phyloP scores from a whole-genome alignment of 2,329 filamentous ascomycete species.

The Phaeosphaeriaceae sp. region DNA sequence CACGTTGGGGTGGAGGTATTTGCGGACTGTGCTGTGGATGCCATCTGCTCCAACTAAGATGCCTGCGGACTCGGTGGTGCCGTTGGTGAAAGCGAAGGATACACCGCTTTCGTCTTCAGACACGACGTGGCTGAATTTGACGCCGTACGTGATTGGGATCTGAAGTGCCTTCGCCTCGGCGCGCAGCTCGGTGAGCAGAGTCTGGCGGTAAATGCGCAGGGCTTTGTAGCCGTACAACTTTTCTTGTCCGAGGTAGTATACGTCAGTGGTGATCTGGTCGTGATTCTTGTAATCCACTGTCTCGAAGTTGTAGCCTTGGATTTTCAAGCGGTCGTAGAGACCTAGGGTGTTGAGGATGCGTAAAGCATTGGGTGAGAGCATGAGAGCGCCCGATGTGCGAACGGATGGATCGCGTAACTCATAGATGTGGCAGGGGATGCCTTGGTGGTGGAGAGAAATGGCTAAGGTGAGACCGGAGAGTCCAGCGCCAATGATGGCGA shows the following conservation, averaged over 20 bases:
- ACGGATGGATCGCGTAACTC: slow-evolving; percentile 23
- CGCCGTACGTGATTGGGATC: slow-evolving; percentile 56
- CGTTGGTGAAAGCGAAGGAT: slow-evolving; percentile 58
- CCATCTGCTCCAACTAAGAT: slow-evolving; percentile 66
- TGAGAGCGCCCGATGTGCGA: slow-evolving; percentile 57
- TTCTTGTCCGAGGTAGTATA: slow-evolving; percentile 58
- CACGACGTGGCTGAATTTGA: slow-evolving; percentile 55
- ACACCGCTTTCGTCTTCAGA: slow-evolving; percentile 44
- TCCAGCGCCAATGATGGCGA: slow-evolving; percentile 59
- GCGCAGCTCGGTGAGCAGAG: slow-evolving; percentile 58
- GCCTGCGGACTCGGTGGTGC: slow-evolving; percentile 47
- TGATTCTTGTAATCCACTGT: slow-evolving; percentile 53
- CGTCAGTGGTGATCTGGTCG: slow-evolving; percentile 37
- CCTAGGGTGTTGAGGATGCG: slow-evolving; percentile 59
- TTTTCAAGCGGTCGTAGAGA: slow-evolving; percentile 55
- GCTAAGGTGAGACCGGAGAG: slow-evolving; percentile 63
- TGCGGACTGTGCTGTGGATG: slow-evolving; percentile 64
- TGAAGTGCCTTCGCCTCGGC: slow-evolving; percentile 47
- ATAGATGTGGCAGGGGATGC: slow-evolving; percentile 54
- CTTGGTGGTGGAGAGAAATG: slow-evolving; percentile 60
- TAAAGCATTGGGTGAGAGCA: slow-evolving; percentile 59
- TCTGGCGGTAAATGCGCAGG: slow-evolving; percentile 61
- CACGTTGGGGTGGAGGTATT: slow-evolving; percentile 56
- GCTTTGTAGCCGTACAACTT: slow-evolving; percentile 60
- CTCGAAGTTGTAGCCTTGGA: slow-evolving; percentile 59